Percentiles rank a stretch among this genome's conserved stretches.
These are phyloP conservation scores for Pulveroboletus sp. DNA, from an alignment of 768 basidiomycete genomes.

Conservation along the genomic window DNA sequence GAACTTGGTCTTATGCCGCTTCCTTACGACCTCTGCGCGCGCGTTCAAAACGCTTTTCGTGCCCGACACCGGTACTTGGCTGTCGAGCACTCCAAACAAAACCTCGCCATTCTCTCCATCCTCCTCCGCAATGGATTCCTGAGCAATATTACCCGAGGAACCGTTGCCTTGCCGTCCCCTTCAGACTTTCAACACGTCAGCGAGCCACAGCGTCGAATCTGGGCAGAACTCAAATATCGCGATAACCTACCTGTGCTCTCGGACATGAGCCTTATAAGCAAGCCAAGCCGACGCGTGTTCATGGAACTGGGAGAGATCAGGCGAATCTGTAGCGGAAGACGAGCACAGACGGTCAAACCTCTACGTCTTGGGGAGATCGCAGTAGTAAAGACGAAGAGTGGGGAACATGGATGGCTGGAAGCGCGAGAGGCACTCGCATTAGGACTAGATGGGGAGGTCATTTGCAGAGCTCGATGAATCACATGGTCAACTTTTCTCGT, in stretches of 20 bases:
- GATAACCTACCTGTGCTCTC: constrained; percentile 81
- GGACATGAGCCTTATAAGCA: constrained; percentile 77
- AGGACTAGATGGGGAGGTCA: constrained; percentile 76
- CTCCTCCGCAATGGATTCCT: constrained; percentile 90
- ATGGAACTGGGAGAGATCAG: constrained; percentile 72
- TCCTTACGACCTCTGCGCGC: constrained; percentile 85
- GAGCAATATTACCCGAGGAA: constrained; percentile 76
- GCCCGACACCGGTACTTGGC: constrained; percentile 75
- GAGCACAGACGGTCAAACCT: constrained; percentile 77
- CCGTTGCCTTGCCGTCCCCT: constrained; percentile 60
- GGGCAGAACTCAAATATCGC: constrained; percentile 93
- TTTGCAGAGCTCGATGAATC: constrained; percentile 68
- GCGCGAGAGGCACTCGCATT: constrained; percentile 85
- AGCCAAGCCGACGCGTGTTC: constrained; percentile 75
- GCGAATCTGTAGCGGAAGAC: constrained; percentile 73
- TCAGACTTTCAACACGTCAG: constrained; percentile 51
- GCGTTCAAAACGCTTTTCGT: constrained; percentile 87
- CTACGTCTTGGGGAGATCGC: constrained; percentile 92
- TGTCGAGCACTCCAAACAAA: constrained; percentile 81
- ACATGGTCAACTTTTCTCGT: background rate
- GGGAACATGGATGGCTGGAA: constrained; percentile 82
- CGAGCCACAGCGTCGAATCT: constrained; percentile 74
- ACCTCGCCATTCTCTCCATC: constrained; percentile 87
- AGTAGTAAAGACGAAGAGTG: constrained; percentile 67
- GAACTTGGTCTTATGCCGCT: constrained; percentile 39